A percentile compares a stretch with the other conserved stretches of the same genome.
phyloP scores from a whole-genome alignment of 352 stramenopile species.

The Pythium periplocum region DNA sequence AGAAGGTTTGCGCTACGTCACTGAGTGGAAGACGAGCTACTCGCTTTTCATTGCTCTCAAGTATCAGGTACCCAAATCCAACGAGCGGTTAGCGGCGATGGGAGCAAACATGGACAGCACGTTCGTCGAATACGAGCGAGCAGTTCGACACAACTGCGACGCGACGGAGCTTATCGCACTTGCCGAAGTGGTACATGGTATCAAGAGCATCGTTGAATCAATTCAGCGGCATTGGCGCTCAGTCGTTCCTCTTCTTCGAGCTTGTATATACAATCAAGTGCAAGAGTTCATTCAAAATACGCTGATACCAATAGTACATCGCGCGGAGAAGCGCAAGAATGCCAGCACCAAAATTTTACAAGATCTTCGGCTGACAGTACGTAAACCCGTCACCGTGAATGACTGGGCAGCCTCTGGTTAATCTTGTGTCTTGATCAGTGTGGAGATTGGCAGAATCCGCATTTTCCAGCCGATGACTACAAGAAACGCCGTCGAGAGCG shows the following conservation, averaged over 20 bases:
- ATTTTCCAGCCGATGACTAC: conserved; percentile 35
- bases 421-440: conserved; percentile 23
- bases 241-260: conserved; percentile 39
- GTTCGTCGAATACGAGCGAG: conserved; percentile 60
- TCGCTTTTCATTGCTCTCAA: conserved; percentile 15
- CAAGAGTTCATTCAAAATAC: conserved; percentile 77
- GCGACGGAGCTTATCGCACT: conserved; percentile 51
- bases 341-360: conserved; percentile 59
- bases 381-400: conserved; percentile 12
- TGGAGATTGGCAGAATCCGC: conserved; percentile 46
- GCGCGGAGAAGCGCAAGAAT: conserved; percentile 81
- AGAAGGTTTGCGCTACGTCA: conserved; percentile 13
- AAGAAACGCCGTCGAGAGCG: conserved; percentile 48
- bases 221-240: conserved; percentile 26
- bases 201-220: conserved; percentile 60
- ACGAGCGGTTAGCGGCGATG: conserved; percentile 21
- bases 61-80: conserved; percentile 25
- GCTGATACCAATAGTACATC: conserved; percentile 69
- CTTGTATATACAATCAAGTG: conserved; percentile 52
- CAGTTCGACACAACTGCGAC: conserved; percentile 70
- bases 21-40: conserved; percentile 16
- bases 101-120: conserved; percentile 24
- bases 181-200: conserved; percentile 50
- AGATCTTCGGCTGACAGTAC: conserved; percentile 58
- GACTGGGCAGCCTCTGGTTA: background rate